phyloP scores from a whole-genome alignment of 1,284 basidiomycete genomes.

The Leucoagaricus sp. region DNA sequence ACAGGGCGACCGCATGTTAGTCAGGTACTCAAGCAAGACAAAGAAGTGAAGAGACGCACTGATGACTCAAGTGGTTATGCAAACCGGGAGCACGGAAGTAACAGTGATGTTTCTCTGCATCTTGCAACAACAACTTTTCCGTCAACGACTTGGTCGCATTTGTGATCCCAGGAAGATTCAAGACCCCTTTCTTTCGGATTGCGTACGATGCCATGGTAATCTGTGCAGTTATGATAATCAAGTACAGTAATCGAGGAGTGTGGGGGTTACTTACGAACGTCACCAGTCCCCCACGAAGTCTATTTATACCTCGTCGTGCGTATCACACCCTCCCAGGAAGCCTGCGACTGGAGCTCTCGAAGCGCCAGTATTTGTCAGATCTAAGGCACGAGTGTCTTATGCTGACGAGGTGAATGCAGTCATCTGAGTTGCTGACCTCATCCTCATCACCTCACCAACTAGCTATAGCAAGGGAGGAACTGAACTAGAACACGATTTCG shows the following conservation, averaged over 20 bases:
- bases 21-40: not conserved
- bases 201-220: not conserved
- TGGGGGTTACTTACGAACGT: not conserved
- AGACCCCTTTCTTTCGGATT: constrained; percentile 32
- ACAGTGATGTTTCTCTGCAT: constrained; percentile 58
- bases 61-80: constrained; percentile 63
- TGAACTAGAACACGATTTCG: not conserved
- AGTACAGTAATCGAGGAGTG: not conserved
- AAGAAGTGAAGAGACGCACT: constrained; percentile 19
- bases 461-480: not conserved
- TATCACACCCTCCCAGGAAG: too few relatives aligned
- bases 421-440: not conserved
- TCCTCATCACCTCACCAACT: not conserved
- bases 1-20: not conserved
- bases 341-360: too few relatives aligned
- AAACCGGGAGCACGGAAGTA: constrained; percentile 51
- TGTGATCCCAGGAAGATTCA: constrained; percentile 53
- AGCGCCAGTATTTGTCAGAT: not conserved
- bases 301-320: too few relatives aligned
- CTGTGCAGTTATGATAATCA: not conserved
- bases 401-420: not conserved
- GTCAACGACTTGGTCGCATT: constrained; percentile 44
- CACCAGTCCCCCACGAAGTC: not conserved
- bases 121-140: constrained; percentile 53
- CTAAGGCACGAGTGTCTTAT: not conserved